Percentiles rank a stretch among this genome's conserved stretches.
These are phyloP conservation scores for Claviceps maximensis DNA, from an alignment of 2,329 filamentous ascomycete species.

Conservation along the genomic window DNA sequence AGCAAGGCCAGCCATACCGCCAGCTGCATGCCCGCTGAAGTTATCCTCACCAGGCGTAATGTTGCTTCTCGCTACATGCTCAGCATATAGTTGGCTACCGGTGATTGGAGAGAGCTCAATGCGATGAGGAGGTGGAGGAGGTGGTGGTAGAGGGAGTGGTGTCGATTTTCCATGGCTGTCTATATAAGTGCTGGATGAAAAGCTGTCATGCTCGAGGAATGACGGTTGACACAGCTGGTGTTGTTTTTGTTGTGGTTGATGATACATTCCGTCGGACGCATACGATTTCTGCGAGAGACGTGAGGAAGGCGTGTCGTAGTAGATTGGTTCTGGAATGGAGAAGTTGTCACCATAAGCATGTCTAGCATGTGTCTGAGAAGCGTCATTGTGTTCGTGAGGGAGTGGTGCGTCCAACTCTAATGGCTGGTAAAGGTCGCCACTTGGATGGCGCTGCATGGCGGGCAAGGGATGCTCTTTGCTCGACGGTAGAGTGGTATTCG, in stretches of 20 bases:
- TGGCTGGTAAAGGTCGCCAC: conserved; percentile 20
- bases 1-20: conserved; percentile 56
- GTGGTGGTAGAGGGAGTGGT: background rate
- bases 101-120: conserved; percentile 12
- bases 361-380: conserved; percentile 4
- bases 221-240: background rate
- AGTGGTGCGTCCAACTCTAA: conserved; percentile 21
- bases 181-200: background rate
- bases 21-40: conserved; percentile 46
- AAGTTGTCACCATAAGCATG: conserved; percentile 9
- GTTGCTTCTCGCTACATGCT: conserved; percentile 16
- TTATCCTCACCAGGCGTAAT: conserved; percentile 55
- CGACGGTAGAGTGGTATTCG: background rate
- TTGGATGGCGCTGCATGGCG: conserved; percentile 20
- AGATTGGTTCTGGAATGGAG: conserved; percentile 8
- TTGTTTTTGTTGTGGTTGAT: background rate
- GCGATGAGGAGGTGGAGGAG: conserved; percentile 10
- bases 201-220: background rate
- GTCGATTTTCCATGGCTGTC: background rate
- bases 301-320: conserved; percentile 17
- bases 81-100: conserved; percentile 14
- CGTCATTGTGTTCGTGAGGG: background rate
- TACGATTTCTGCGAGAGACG: background rate
- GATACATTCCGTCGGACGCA: background rate
- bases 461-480: background rate